Evolutionary conservation across 2,329 filamentous ascomycete species (phyloP).

Genomic region (Cadophora sp.): DNA sequence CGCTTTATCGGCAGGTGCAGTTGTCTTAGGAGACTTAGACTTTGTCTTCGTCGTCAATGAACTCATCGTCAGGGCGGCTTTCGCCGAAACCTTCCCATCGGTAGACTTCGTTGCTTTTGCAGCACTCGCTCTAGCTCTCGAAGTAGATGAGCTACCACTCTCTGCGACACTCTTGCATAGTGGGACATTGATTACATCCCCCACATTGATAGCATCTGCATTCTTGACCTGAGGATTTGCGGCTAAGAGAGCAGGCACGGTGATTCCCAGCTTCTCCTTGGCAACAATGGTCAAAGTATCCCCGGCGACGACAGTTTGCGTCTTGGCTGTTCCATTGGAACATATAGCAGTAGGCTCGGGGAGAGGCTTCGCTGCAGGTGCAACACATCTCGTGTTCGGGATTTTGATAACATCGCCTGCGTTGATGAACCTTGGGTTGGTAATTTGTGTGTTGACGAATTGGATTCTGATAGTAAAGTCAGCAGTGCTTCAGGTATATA

Average conservation of each 20-base stretch:
- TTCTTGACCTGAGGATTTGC: conserved; percentile 25
- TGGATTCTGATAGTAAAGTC: not conserved
- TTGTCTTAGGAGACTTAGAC: too few species aligned
- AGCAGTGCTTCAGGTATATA: too few species aligned
- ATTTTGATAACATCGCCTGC: conserved; percentile 27
- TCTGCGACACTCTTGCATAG: too few species aligned
- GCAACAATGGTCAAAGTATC: conserved; percentile 31
- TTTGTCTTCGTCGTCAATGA: too few species aligned
- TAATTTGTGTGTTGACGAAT: conserved; percentile 32
- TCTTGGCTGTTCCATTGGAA: conserved; percentile 21
- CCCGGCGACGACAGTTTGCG: conserved; percentile 20
- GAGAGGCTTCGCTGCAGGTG: conserved; percentile 12
- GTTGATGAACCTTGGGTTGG: conserved; percentile 25
- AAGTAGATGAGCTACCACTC: too few species aligned
- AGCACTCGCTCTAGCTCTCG: too few species aligned
- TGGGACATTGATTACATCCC: too few species aligned
- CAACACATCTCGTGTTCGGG: conserved; percentile 23
- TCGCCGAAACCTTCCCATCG: too few species aligned
- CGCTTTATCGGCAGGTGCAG: too few species aligned
- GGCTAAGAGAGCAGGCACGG: conserved; percentile 22
- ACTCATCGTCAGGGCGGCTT: too few species aligned
- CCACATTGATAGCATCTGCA: too few species aligned
- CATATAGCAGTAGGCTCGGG: conserved; percentile 26
- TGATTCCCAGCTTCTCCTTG: conserved; percentile 32
- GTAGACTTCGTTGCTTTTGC: too few species aligned